Percentiles rank a stretch among this genome's conserved stretches.
phyloP scores from a whole-genome alignment of 495 filamentous ascomycete species.

The Polyplosphaeria fusca region DNA sequence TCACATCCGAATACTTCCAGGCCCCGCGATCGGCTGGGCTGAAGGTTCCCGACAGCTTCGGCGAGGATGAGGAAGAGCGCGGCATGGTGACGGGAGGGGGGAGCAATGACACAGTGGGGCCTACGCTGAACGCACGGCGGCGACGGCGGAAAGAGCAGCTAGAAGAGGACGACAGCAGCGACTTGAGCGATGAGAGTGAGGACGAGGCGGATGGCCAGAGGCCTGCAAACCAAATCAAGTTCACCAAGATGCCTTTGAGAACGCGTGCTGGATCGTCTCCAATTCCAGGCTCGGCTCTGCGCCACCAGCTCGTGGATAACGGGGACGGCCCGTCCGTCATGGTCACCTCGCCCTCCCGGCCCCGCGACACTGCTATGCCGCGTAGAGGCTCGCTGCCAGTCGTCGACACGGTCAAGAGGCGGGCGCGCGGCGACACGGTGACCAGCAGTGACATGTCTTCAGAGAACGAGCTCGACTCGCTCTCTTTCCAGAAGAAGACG shows the following conservation, averaged over 20 bases:
- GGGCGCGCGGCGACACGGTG: constrained; percentile 76
- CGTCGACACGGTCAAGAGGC: constrained; percentile 68
- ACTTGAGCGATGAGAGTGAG: constrained; percentile 93
- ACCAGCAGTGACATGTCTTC: constrained; percentile 92
- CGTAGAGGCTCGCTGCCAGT: constrained; percentile 74
- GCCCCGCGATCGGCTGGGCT: constrained; percentile 56
- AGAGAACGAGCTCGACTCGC: constrained; percentile 76
- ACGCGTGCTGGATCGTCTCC: constrained; percentile 85
- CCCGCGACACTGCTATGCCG: constrained; percentile 47
- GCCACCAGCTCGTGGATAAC: constrained; percentile 30
- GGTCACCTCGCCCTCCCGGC: constrained; percentile 47
- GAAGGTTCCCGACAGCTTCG: constrained; percentile 53
- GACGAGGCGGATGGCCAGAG: constrained; percentile 70
- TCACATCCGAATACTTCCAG: constrained; percentile 86
- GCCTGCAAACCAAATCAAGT: constrained; percentile 79
- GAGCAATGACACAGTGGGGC: constrained; percentile 67
- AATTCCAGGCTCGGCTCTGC: constrained; percentile 52
- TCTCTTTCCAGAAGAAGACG: constrained; percentile 60
- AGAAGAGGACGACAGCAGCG: constrained; percentile 96
- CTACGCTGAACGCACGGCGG: constrained; percentile 51
- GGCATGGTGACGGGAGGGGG: constrained; percentile 75
- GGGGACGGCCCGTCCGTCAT: constrained; percentile 44
- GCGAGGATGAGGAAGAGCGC: constrained; percentile 77
- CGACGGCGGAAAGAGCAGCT: constrained; percentile 64
- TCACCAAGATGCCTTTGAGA: constrained; percentile 89